phyloP scores from a whole-genome alignment of 768 basidiomycete species.

The Pisolithus marmoratus region DNA sequence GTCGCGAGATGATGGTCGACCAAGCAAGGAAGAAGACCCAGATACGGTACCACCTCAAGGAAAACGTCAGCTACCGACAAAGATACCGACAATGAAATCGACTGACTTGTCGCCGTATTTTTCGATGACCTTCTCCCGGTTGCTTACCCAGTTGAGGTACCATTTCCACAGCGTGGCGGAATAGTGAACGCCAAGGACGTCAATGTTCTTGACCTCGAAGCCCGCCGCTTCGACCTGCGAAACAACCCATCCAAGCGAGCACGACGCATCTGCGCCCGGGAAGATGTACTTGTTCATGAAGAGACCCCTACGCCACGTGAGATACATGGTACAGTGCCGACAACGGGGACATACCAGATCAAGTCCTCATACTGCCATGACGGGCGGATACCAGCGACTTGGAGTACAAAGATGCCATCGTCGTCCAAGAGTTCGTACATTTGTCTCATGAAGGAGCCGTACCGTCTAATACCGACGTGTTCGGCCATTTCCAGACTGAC shows the following conservation, averaged over 20 bases:
- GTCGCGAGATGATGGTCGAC: constrained; percentile 76
- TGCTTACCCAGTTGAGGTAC: constrained; percentile 97
- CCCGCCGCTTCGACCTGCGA: constrained; percentile 82
- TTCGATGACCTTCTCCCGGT: constrained; percentile 83
- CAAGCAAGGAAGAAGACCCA: constrained; percentile 98
- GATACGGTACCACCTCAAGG: constrained; percentile 72
- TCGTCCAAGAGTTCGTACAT: constrained; percentile 93
- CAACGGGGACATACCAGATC: constrained; percentile 57
- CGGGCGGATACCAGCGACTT: constrained; percentile 95
- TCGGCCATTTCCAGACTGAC: constrained; percentile 98
- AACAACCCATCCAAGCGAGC: constrained; percentile 94
- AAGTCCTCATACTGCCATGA: constrained; percentile 99
- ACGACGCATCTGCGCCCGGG: constrained; percentile 96
- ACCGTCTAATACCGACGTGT: constrained; percentile 95
- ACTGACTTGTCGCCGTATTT: constrained; percentile 78
- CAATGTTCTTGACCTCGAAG: constrained; percentile 94
- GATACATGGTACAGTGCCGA: not conserved
- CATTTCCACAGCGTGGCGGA: constrained; percentile 85
- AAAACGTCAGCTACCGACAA: too few species aligned
- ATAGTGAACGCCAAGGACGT: constrained; percentile 97
- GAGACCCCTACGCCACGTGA: constrained; percentile 56
- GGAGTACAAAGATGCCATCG: constrained; percentile 90
- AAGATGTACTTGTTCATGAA: constrained; percentile 99
- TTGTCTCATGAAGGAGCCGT: constrained; percentile 82
- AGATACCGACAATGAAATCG: not conserved